A percentile compares a stretch with the other conserved stretches of the same genome.
phyloP scores from a whole-genome alignment of 1,284 basidiomycete genomes.

The Papiliotrema flavescens region DNA sequence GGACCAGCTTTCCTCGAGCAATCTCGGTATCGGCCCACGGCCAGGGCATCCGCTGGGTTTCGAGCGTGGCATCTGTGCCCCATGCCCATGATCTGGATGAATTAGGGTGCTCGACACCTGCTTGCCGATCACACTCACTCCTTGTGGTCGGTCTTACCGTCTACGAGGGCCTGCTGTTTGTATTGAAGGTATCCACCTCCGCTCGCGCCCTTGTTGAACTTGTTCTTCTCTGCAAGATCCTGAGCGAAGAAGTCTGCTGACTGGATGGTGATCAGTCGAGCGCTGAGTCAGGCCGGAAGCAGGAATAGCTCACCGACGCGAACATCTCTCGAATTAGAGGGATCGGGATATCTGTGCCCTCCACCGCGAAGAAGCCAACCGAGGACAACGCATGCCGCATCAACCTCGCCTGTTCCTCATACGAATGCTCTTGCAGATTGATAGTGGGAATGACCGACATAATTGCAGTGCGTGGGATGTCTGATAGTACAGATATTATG shows the following conservation, averaged over 20 bases:
- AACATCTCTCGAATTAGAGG: too few relatives aligned
- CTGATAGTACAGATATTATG: too few relatives aligned
- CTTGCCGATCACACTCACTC: background rate
- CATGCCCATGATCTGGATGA: too few relatives aligned
- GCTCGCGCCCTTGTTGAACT: too few relatives aligned
- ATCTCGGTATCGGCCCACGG: background rate
- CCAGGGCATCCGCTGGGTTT: background rate
- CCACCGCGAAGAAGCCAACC: background rate
- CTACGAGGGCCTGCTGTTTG: background rate
- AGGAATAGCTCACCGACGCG: background rate
- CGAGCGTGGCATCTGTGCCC: background rate
- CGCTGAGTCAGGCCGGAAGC: background rate
- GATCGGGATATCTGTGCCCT: background rate
- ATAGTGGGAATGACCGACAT: background rate
- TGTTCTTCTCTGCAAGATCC: too few relatives aligned
- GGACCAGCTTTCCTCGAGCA: background rate
- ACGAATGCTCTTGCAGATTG: background rate
- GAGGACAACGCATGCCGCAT: background rate
- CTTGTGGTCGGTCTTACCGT: background rate
- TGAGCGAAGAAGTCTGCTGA: too few relatives aligned
- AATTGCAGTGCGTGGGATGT: too few relatives aligned
- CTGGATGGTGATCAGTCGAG: too few relatives aligned
- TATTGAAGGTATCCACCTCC: too few relatives aligned
- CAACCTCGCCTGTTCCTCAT: background rate
- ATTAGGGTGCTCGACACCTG: too few relatives aligned